These are phyloP conservation scores for Trichoderma gracile DNA, from an alignment of 2,329 filamentous ascomycete genomes.

Conservation along the genomic window DNA sequence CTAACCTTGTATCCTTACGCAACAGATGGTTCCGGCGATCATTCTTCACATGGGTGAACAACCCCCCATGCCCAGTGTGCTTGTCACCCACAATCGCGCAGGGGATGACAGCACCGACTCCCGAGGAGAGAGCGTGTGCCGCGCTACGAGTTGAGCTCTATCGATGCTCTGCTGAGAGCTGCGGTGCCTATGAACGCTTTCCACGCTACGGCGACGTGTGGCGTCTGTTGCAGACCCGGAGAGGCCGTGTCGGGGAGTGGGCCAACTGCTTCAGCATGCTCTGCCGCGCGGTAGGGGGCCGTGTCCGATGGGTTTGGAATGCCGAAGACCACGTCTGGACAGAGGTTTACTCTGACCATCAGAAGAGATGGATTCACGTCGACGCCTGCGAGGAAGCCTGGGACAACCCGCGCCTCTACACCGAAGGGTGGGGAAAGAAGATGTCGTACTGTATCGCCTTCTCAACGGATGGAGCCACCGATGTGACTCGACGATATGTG, in stretches of 20 bases:
- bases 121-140: conserved; percentile 86
- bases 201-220: conserved; percentile 95
- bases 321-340: conserved; percentile 97
- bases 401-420: conserved; percentile 91
- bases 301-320: conserved; percentile 98
- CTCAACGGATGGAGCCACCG: conserved; percentile 77
- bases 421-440: conserved; percentile 94
- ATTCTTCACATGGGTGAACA: conserved; percentile 97
- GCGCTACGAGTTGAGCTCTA: conserved; percentile 89
- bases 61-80: conserved; percentile 82
- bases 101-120: conserved; percentile 80
- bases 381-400: conserved; percentile 93
- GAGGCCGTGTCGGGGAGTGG: conserved; percentile 92
- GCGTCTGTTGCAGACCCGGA: conserved; percentile 80
- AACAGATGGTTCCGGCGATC: conserved; percentile 82
- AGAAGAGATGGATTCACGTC: conserved; percentile 93
- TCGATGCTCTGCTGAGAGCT: conserved; percentile 74
- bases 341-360: conserved; percentile 92
- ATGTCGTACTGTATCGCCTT: conserved; percentile 98
- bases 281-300: conserved; percentile 84
- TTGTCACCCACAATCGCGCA: conserved; percentile 77
- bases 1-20: conserved; percentile 28
- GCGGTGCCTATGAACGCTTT: conserved; percentile 81
- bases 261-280: conserved; percentile 99
- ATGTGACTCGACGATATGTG: conserved; percentile 67